Percentiles rank a stretch among this genome's conserved stretches.
These are phyloP conservation scores for Lactuca sativa DNA, from an alignment of 129 eudicot genomes.

Conservation along the genomic window DNA sequence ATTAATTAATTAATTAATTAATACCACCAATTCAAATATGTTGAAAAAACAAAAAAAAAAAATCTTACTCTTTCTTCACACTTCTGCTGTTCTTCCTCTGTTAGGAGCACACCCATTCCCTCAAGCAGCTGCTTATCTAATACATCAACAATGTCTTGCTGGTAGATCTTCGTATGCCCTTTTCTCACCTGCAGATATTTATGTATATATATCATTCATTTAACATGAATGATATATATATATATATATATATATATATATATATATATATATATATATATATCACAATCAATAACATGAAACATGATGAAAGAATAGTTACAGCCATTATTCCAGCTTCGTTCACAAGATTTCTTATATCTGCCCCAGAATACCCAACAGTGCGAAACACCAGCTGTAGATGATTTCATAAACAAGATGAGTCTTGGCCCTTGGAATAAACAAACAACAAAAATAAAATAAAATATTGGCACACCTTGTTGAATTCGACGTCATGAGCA, in stretches of 20 bases:
- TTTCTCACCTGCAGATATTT: slow-evolving; percentile 80
- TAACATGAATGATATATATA: no score
- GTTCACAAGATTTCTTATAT: slow-evolving; percentile 90
- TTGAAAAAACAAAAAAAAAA: slow-evolving; percentile 1
- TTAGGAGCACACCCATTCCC: slow-evolving; percentile 96
- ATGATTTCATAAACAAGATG: slow-evolving; percentile 5
- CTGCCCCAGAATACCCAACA: slow-evolving; percentile 97
- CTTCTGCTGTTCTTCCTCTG: slow-evolving; percentile 93
- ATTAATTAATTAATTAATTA: slow-evolving; percentile 10
- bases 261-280: neutral
- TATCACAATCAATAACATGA: neutral
- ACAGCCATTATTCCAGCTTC: slow-evolving; percentile 97
- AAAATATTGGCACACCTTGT: slow-evolving; percentile 33
- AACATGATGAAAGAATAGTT: slow-evolving; percentile 30
- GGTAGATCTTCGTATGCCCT: slow-evolving; percentile 79
- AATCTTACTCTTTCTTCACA: slow-evolving; percentile 75
- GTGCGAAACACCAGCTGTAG: slow-evolving; percentile 94
- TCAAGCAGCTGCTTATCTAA: slow-evolving; percentile 93
- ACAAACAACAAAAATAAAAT: neutral
- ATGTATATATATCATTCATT: no score
- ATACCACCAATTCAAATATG: slow-evolving; percentile 17
- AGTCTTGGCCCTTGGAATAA: neutral
- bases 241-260: no score
- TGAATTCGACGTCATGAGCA: slow-evolving; percentile 89
- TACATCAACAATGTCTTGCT: slow-evolving; percentile 88